Evolutionary conservation across 75 land plant species (phyloP), one percentile per base, ranked within the genome.

Genomic region (Pinus taeda): DNA sequence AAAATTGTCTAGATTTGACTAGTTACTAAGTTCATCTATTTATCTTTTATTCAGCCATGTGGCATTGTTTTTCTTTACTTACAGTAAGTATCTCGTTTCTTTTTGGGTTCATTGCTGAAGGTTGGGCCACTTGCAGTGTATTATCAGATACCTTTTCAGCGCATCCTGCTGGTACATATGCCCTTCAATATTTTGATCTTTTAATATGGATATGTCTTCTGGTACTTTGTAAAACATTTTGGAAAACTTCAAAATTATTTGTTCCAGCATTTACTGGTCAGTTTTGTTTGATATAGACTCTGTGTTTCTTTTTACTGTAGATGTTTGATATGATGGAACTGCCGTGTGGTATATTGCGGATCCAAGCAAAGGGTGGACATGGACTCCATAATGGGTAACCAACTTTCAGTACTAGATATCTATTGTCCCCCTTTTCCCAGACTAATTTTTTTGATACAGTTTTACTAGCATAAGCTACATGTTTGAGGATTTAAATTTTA

Each of bases 341-440:
- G 70, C 90, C 94, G 67, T 90, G 92, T 84, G 99, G 98, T 62
- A 82, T 90, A 45, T 24, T 94, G 76, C 81, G 88, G 76, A 75
- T 96, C 61, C 86, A 85, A 77, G 93, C 87, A 33, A 96, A 86
- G 78, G 99, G 93, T 84, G 99, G 99, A 3, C 95, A 89, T 89
- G 93, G 95, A 56, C 82, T 87, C 83, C 97, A 96, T 76, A 96
- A 92, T 81, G 99, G 99, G 99, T 96, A 85, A 42, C 61, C 60
- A 74, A 17, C 57, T 78, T 30, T n/a, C 26, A 75, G 21, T 37
- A 57, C 18, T 22, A 4, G 5, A 49, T 72, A 9, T n/a, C 24
- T 72, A 21, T 72, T 70, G 26, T 2, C 49, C 30, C 74, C 49
- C 49, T 72, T 24, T 72, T 3, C 60, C 15, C 20, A 5, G 20